Base-by-base conservation (phyloP, 2,329 filamentous ascomycete species). In the Xylaria sp. region DNA sequence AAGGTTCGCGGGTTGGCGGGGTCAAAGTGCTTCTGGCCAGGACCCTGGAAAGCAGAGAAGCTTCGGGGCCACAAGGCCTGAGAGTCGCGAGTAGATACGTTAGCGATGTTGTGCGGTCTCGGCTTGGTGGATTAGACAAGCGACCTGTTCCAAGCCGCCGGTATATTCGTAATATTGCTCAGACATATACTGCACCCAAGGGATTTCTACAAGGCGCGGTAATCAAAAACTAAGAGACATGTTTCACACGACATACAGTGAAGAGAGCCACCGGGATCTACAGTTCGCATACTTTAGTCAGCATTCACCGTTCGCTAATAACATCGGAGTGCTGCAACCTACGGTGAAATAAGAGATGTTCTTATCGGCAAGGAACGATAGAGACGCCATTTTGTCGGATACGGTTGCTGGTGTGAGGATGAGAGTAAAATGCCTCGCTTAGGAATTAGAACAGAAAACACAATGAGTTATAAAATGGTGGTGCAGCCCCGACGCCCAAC, bases 331-430 rank as follows among this genome's bases (percentile, higher is more conserved):
- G 33, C 2, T 17, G 35, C 4, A 27, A 68, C 71, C 58, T 17
- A 73, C 72, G 15, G 70, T 73, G 54, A 68, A 70, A 62, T 73
- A 73, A n/a, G 74, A 71, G 43, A 72, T 64, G 48, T 75, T 74
- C 56, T 67, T 69, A n/a, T 72, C 69, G 31, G 64, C 46, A 11
- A 67, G 59, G 41, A 73, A 64, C 54, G 64, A 56, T 23, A 70
- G 64, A 15, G 68, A 64, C 56, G 69, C 67, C 71, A 73, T 73
- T 44, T 46, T 64, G 35, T 64, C 27, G 9, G 35, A 53, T 48
- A 25, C 27, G 15, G 46, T 31, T 13, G 31, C 5, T 37, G 21
- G n/a, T 54, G 21, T 54, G 17, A 51, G 4, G 21, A 19, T 46
- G 47, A 37, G 8, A 21, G 15, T 49, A 31, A 3, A 15, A 38